A percentile compares a stretch with the other conserved stretches of the same genome.
These are phyloP conservation scores for Exophiala viscosa DNA, from an alignment of 2,329 filamentous ascomycete genomes.

Conservation along the genomic window DNA sequence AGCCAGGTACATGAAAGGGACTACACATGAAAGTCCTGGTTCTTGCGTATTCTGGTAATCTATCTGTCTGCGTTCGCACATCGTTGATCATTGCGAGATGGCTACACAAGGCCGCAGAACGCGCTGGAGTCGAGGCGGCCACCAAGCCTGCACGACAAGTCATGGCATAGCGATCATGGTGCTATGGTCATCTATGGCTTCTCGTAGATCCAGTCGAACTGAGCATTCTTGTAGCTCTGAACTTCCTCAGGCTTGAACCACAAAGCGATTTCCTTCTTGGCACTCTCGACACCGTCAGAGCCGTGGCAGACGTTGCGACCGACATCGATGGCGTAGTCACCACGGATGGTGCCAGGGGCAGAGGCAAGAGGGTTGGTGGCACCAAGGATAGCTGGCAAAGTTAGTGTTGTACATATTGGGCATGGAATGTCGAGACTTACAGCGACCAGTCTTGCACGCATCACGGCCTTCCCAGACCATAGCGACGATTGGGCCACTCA, in stretches of 20 bases:
- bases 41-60: background rate
- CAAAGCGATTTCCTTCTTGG: constrained; percentile 98
- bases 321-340: constrained; percentile 81
- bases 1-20: no score
- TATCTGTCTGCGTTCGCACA: background rate
- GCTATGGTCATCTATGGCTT: constrained; percentile 52
- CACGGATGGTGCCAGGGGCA: constrained; percentile 95
- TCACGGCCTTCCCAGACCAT: constrained; percentile 99
- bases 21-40: no score
- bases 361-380: constrained; percentile 98
- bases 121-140: background rate
- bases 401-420: constrained; percentile 3
- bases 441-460: constrained; percentile 95
- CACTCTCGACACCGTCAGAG: constrained; percentile 96
- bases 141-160: background rate
- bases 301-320: constrained; percentile 99
- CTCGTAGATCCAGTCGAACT: constrained; percentile 97
- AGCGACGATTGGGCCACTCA: constrained; percentile 91
- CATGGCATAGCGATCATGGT: background rate
- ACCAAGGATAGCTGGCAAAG: constrained; percentile 71
- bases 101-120: background rate
- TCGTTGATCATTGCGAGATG: no score
- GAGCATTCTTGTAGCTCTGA: constrained; percentile 75
- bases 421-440: constrained; percentile 49
- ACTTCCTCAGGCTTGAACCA: constrained; percentile 94